Evolutionary conservation across 2,329 filamentous ascomycete genomes (phyloP).

Genomic region (Emydomyces testavorans): DNA sequence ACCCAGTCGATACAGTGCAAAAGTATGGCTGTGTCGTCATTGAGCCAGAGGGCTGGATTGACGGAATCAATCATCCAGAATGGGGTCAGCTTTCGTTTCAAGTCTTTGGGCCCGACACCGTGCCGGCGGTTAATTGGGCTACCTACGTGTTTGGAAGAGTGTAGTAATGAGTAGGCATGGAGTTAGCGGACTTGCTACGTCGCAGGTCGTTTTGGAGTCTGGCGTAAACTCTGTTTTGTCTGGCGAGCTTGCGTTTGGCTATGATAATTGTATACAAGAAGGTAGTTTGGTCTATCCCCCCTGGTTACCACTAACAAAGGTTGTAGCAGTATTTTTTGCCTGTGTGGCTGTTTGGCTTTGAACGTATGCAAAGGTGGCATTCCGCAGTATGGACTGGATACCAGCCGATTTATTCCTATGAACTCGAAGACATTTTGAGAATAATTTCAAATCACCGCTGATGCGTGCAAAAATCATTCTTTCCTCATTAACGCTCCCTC

Average conservation of each 20-base stretch:
- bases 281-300: background rate
- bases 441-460: no score
- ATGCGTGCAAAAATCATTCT: no score
- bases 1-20: constrained; percentile 36
- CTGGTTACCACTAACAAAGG: background rate
- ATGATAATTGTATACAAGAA: background rate
- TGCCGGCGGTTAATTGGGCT: constrained; percentile 34
- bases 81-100: constrained; percentile 54
- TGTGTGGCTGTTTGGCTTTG: background rate
- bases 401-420: background rate
- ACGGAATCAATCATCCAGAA: constrained; percentile 81
- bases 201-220: background rate
- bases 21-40: constrained; percentile 79
- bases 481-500: no score
- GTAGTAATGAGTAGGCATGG: constrained; percentile 16
- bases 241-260: background rate
- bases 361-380: no score
- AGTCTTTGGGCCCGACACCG: constrained; percentile 32
- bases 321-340: background rate
- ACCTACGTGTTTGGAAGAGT: constrained; percentile 37
- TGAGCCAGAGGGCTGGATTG: constrained; percentile 89
- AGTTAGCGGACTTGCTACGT: background rate
- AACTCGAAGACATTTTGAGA: no score
- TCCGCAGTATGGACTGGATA: no score
- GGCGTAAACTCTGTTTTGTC: background rate